Conservation (phyloP, 2,329 filamentous ascomycete species). For the Aspergillus eucalypticola region DNA sequence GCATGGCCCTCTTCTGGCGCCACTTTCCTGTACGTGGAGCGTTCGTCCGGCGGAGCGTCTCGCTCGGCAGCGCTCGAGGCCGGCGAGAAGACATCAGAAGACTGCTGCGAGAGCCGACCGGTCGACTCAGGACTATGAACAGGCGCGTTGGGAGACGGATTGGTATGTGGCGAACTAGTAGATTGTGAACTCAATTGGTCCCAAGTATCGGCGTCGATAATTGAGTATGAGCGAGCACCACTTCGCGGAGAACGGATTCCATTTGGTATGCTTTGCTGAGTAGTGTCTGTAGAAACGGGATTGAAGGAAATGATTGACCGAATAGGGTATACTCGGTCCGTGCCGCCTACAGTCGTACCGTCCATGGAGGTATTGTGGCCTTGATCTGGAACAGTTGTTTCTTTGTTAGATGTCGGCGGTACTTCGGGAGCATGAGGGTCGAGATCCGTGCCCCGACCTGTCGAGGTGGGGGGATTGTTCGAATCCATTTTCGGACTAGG, state of each 20-base stretch:
- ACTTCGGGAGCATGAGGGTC: neutral
- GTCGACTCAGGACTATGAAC: neutral
- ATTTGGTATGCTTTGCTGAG: constrained; percentile 14
- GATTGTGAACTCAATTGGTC: constrained; percentile 21
- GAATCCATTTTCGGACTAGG: neutral
- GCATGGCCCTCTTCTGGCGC: constrained; percentile 37
- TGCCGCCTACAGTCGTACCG: constrained; percentile 23
- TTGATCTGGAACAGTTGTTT: neutral
- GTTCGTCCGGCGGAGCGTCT: neutral
- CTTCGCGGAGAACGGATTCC: constrained; percentile 22
- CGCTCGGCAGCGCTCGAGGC: neutral
- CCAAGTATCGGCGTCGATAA: constrained; percentile 32
- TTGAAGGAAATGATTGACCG: constrained; percentile 76
- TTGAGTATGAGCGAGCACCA: constrained; percentile 29
- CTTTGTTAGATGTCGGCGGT: neutral
- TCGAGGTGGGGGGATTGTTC: neutral
- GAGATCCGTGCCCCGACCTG: neutral
- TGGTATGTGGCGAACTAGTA: constrained; percentile 5
- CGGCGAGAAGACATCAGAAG: neutral
- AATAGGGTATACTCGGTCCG: constrained; percentile 75
- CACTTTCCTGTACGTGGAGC: neutral
- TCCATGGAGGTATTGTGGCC: neutral
- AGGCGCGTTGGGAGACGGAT: neutral
- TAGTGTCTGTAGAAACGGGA: constrained; percentile 47
- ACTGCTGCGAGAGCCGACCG: constrained; percentile 2